Evolutionary conservation across 2,329 filamentous ascomycete genomes (phyloP).

Genomic region (Cladosporium sp.): DNA sequence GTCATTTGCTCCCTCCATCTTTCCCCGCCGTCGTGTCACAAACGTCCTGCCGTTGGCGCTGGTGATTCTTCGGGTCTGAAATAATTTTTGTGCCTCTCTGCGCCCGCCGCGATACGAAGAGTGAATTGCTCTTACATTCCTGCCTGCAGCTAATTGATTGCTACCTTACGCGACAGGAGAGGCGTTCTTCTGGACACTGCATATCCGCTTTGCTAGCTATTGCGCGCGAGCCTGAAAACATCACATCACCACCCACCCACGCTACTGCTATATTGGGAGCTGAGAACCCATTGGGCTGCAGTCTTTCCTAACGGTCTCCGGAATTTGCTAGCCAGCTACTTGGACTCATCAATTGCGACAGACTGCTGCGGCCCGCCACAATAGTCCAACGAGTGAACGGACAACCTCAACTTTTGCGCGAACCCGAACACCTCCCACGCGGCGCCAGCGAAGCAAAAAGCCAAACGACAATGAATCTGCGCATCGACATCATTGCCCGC

Average conservation of each 20-base stretch:
- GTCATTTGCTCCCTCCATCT: background rate
- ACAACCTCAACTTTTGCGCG: background rate
- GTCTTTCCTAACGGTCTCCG: background rate
- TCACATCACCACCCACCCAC: background rate
- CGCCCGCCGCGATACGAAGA: slow-evolving; percentile 3
- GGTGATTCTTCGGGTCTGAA: slow-evolving; percentile 1
- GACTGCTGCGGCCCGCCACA: background rate
- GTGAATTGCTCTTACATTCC: background rate
- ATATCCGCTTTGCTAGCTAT: background rate
- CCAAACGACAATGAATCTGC: slow-evolving; percentile 6
- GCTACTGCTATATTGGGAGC: slow-evolving; percentile 2
- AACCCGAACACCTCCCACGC: slow-evolving; percentile 3
- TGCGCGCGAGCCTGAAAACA: background rate
- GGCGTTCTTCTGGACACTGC: slow-evolving; percentile 3
- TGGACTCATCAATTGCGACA: background rate
- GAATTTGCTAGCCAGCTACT: too few species aligned
- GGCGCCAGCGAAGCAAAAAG: slow-evolving; percentile 10
- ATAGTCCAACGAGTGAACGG: background rate
- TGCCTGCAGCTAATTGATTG: background rate
- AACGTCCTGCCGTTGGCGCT: background rate
- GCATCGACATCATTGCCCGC: slow-evolving; percentile 10
- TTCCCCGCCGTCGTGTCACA: background rate
- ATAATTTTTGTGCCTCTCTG: background rate
- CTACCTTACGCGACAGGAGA: background rate
- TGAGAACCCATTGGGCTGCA: slow-evolving; percentile 10